phyloP scores from a whole-genome alignment of 805 yeast species.

The Lipomyces japonicus region DNA sequence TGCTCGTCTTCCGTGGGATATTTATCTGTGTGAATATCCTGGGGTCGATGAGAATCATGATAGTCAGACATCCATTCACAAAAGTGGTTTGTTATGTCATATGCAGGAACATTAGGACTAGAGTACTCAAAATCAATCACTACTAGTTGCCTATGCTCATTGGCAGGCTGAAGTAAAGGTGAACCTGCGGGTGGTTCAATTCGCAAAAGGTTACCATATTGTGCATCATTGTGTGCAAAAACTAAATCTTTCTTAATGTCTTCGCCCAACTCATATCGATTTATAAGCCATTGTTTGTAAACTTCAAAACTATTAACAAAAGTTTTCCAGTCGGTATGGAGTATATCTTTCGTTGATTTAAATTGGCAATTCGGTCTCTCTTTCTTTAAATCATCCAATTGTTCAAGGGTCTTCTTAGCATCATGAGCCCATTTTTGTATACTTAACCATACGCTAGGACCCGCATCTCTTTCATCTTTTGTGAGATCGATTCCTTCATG shows the following conservation, averaged over 20 bases:
- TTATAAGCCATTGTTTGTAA: constrained; percentile 63
- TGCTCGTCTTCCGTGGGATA: constrained; percentile 72
- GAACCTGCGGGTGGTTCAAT: constrained; percentile 47
- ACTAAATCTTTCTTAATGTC: constrained; percentile 51
- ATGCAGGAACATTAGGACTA: constrained; percentile 85
- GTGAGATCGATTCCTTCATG: constrained; percentile 74
- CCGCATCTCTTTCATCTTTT: constrained; percentile 50
- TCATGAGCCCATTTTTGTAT: constrained; percentile 67
- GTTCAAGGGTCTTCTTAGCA: constrained; percentile 45
- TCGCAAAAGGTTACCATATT: constrained; percentile 88
- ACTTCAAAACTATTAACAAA: constrained; percentile 49
- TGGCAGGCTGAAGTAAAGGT: constrained; percentile 47
- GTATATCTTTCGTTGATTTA: constrained; percentile 26
- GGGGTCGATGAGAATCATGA: constrained; percentile 55
- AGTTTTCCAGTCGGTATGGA: constrained; percentile 44
- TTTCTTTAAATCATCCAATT: constrained; percentile 40
- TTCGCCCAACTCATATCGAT: constrained; percentile 44
- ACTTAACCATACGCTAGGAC: constrained; percentile 68
- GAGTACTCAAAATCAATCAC: constrained; percentile 97
- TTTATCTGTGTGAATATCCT: constrained; percentile 50
- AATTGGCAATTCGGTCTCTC: constrained; percentile 24
- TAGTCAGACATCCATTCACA: constrained; percentile 98
- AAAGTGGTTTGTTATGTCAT: constrained; percentile 88
- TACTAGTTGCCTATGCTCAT: constrained; percentile 68
- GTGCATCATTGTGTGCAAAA: constrained; percentile 93